Evolutionary conservation across 495 filamentous ascomycete species (phyloP), one percentile per base, ranked within the genome.

Genomic region (Apodospora peruviana): DNA sequence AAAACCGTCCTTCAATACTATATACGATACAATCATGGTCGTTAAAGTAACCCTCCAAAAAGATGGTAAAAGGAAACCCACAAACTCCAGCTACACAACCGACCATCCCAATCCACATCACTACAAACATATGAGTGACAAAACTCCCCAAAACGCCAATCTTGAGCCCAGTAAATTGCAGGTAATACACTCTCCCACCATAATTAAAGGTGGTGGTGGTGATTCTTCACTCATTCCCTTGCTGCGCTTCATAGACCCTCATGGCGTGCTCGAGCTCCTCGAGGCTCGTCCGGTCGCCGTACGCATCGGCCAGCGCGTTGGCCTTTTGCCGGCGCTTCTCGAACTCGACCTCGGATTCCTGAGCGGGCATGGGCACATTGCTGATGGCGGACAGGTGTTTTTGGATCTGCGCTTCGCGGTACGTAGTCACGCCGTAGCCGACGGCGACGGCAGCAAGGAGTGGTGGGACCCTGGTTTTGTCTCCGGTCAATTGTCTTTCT

Each of bases 231-330:
- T 67, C 45, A 60, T 54, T 64, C 49, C 59, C 50, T 54, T 52
- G 50, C 38, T 60, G 62, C 21, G 51, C 45, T 43, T 78, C 71
- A 43, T 82, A 82, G 5, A 70, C 67, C n/a, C 68, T 62, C 43
- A 84, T 61, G n/a, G 81, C 81, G 7, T 75, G 66, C 55, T 82
- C 75, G 32, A 84, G 63, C 62, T 78, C 80, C 17, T 75, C 67
- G 14, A 83, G 41, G 53, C 72, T 79, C 5, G 67, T 66, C 44
- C 81, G 75, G 48, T 78, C 77, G n/a, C 80, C 80, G 35, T 82
- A 84, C 1, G 81, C 79, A 24, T 83, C 75, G 67, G 69, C 66
- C 43, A 75, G 46, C 9, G 50, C 57, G 27, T 56, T 55, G 29
- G 58, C 55, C 25, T 56, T 57, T 20, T 40, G 27, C 9, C 57